phyloP scores from a whole-genome alignment of 768 basidiomycete species.

The Collybia sp. region DNA sequence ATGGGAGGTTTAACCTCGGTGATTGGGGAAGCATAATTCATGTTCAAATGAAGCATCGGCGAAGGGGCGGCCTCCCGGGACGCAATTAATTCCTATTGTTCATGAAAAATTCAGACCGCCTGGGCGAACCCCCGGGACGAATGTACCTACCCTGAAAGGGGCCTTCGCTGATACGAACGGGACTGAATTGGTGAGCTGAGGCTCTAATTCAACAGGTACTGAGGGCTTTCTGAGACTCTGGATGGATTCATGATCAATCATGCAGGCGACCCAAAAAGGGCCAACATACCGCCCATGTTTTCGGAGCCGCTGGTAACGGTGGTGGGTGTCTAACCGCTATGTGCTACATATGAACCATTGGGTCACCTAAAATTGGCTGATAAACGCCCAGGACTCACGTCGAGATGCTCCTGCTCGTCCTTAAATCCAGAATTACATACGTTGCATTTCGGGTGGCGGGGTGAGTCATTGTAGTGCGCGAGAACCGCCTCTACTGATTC shows the following conservation, averaged over 20 bases:
- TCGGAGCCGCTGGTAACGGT: background rate
- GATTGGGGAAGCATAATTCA: slow-evolving; percentile 24
- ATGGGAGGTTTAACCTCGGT: slow-evolving; percentile 26
- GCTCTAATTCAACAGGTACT: background rate
- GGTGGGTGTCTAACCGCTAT: slow-evolving; percentile 1
- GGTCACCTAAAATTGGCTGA: background rate
- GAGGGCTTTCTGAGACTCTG: background rate
- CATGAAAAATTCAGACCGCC: background rate
- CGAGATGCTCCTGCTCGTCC: slow-evolving; percentile 19
- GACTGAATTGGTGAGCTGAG: background rate
- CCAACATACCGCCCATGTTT: background rate
- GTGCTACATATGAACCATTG: slow-evolving; percentile 1
- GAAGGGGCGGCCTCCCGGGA: slow-evolving; percentile 20
- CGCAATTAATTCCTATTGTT: background rate
- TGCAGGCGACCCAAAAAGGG: too few relatives aligned
- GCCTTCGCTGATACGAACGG: background rate
- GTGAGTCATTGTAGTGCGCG: slow-evolving; percentile 34
- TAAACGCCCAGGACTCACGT: slow-evolving; percentile 19
- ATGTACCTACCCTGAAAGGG: background rate
- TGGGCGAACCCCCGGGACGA: background rate
- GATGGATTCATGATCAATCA: too few relatives aligned
- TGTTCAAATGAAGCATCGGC: slow-evolving; percentile 22
- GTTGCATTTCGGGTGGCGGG: slow-evolving; percentile 20
- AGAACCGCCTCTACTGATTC: background rate
- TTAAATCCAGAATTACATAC: slow-evolving; percentile 10